Evolutionary conservation across 208 protist genomes (phyloP).

Genomic region (Polymyxa betae): DNA sequence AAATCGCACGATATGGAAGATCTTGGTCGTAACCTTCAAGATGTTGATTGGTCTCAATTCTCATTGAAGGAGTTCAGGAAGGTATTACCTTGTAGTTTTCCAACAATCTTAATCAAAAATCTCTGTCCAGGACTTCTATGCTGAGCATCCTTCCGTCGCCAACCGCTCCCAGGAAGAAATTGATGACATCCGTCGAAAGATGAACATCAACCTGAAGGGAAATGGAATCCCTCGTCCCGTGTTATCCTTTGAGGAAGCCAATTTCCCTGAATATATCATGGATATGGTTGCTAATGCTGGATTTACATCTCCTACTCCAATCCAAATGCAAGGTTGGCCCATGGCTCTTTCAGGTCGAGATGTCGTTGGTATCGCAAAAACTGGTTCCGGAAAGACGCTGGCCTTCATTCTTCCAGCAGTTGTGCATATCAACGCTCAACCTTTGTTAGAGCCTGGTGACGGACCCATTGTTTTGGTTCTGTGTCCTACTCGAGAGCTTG

Average conservation of each 20-base stretch:
- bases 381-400: slow-evolving; percentile 85
- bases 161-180: neutral
- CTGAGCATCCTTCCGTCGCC: slow-evolving; percentile 1
- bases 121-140: slow-evolving; percentile 25
- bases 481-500: slow-evolving; percentile 84
- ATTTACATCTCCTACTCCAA: slow-evolving; percentile 77
- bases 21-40: slow-evolving; percentile 13
- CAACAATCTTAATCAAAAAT: neutral
- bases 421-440: slow-evolving; percentile 75
- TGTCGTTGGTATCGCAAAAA: slow-evolving; percentile 74
- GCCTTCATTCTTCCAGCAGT: slow-evolving; percentile 84
- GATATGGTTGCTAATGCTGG: slow-evolving; percentile 41
- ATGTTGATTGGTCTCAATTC: slow-evolving; percentile 38
- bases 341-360: slow-evolving; percentile 77
- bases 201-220: slow-evolving; percentile 48
- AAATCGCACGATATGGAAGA: slow-evolving; percentile 47
- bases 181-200: neutral
- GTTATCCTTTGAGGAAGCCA: slow-evolving; percentile 40
- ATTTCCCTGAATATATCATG: slow-evolving; percentile 56
- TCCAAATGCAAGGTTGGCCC: slow-evolving; percentile 86
- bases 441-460: slow-evolving; percentile 69
- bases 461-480: slow-evolving; percentile 82
- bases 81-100: neutral
- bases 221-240: slow-evolving; percentile 48
- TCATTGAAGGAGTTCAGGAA: slow-evolving; percentile 44